Conservation (phyloP, 768 basidiomycete species). For the Mycena leptocephala region DNA sequence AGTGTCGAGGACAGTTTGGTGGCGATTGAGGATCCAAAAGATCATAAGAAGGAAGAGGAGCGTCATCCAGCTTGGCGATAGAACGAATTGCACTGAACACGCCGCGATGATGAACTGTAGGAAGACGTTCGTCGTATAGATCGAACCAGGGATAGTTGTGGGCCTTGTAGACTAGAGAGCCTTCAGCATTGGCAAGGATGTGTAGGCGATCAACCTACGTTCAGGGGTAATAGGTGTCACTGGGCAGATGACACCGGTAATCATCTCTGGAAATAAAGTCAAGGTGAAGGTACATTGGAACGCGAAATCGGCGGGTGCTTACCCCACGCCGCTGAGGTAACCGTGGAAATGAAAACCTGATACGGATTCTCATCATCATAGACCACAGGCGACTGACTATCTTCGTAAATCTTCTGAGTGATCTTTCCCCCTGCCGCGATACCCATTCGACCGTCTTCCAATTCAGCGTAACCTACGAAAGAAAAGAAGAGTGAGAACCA, state of each 20-base stretch:
- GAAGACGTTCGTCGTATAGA: not conserved
- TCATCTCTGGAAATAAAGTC: not conserved
- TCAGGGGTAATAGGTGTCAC: not conserved
- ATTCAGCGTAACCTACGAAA: not conserved
- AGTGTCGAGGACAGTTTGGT: not conserved
- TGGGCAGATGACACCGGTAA: conserved; percentile 10
- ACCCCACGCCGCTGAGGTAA: not conserved
- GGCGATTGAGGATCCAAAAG: not conserved
- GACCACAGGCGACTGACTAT: not conserved
- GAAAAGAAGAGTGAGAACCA: not conserved
- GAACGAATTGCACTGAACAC: not conserved
- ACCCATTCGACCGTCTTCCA: conserved; percentile 4
- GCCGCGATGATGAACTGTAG: not conserved
- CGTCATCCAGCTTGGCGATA: not conserved
- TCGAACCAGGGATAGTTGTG: not conserved
- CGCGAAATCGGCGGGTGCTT: too few relatives aligned
- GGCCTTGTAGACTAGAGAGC: not conserved
- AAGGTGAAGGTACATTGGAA: not conserved
- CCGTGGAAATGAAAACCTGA: not conserved
- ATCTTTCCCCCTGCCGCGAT: conserved; percentile 12
- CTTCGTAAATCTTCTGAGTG: not conserved
- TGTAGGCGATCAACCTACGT: not conserved
- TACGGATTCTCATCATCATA: not conserved
- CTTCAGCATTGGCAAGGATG: not conserved
- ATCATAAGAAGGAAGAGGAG: not conserved